Percentiles rank a stretch among this genome's conserved stretches.
These are phyloP conservation scores for Trypanosoma lewisi DNA, from an alignment of 208 protist species.

Conservation along the genomic window DNA sequence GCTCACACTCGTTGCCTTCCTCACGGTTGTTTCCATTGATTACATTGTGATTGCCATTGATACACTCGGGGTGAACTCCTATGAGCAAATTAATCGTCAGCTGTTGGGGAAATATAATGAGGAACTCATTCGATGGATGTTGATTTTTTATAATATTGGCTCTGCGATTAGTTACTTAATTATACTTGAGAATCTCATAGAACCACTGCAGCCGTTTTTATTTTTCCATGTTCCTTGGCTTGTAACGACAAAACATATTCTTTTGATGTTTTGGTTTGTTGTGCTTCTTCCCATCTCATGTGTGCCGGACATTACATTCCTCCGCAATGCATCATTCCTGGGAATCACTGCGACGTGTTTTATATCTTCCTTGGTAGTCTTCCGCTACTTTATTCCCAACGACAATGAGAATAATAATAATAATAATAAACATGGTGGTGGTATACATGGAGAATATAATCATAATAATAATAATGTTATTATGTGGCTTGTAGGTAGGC, in stretches of 20 bases:
- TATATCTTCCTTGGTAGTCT: constrained; percentile 63
- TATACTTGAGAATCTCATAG: constrained; percentile 54
- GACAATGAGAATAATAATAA: neutral
- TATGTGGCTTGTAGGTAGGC: constrained; percentile 42
- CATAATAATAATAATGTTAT: neutral
- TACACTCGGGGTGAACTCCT: constrained; percentile 66
- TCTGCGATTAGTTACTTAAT: constrained; percentile 67
- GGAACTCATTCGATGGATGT: constrained; percentile 60
- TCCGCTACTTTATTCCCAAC: constrained; percentile 61
- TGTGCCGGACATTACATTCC: constrained; percentile 47
- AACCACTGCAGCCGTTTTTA: constrained; percentile 52
- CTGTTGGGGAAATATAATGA: constrained; percentile 46
- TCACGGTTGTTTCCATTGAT: constrained; percentile 70
- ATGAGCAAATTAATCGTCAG: constrained; percentile 71
- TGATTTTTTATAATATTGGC: constrained; percentile 60
- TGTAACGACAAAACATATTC: constrained; percentile 49
- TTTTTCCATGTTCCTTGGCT: constrained; percentile 41
- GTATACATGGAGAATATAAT: too few relatives aligned
- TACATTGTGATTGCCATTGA: constrained; percentile 62
- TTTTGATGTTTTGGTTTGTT: constrained; percentile 59
- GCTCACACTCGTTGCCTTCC: constrained; percentile 42
- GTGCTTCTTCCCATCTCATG: constrained; percentile 71
- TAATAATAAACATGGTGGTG: too few relatives aligned
- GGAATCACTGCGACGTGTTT: constrained; percentile 54
- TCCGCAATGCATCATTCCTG: constrained; percentile 60